These are phyloP conservation scores for Lumnitzera racemosa DNA, from an alignment of 345 rosid genomes.

Conservation along the genomic window DNA sequence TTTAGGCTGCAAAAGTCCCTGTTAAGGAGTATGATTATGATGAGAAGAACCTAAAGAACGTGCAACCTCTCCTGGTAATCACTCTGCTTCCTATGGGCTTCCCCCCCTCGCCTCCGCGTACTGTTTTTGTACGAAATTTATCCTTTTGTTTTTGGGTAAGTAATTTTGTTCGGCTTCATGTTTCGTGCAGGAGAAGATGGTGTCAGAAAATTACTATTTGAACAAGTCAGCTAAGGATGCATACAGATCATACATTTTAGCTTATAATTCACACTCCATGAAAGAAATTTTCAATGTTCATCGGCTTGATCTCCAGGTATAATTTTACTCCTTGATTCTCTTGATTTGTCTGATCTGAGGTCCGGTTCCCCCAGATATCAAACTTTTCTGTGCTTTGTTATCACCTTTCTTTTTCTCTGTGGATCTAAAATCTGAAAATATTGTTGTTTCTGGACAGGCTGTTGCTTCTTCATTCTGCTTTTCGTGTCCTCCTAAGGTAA, in stretches of 20 bases:
- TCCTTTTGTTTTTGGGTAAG: too few species aligned
- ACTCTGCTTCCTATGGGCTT: not conserved
- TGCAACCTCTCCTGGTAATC: constrained; percentile 80
- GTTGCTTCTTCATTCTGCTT: constrained; percentile 90
- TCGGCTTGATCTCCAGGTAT: constrained; percentile 86
- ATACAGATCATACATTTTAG: constrained; percentile 75
- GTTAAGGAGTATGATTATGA: constrained; percentile 85
- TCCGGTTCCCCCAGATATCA: too few species aligned
- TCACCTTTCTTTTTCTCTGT: too few species aligned
- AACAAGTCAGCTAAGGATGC: constrained; percentile 97
- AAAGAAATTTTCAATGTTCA: constrained; percentile 93
- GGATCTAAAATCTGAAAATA: not conserved
- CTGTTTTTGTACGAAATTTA: too few species aligned
- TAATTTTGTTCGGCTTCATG: constrained; percentile 3
- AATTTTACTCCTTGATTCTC: not conserved
- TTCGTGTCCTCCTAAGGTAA: constrained; percentile 83
- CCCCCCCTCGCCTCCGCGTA: too few species aligned
- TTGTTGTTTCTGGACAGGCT: constrained; percentile 42
- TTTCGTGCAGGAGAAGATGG: constrained; percentile 71
- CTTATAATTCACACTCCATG: constrained; percentile 94
- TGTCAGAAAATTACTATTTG: constrained; percentile 54
- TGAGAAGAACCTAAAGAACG: constrained; percentile 73
- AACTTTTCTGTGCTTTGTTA: too few species aligned
- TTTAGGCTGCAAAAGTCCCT: constrained; percentile 85
- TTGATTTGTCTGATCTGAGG: too few species aligned